phyloP scores from a whole-genome alignment of 768 basidiomycete species.

The Podaxis sp. region DNA sequence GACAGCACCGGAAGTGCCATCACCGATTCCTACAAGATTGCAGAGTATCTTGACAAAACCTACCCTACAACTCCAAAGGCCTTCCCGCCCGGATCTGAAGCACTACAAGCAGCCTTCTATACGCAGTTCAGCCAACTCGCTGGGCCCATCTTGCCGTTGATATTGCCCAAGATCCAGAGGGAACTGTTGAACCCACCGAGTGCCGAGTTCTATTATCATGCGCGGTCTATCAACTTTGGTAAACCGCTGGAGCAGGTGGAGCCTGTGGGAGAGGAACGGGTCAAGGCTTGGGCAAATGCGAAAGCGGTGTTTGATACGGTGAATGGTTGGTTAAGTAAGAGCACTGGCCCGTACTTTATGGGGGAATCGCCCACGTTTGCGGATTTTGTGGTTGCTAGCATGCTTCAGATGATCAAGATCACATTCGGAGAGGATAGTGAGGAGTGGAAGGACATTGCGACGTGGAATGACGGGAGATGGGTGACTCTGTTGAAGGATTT shows the following conservation, averaged over 20 bases:
- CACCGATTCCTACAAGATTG: constrained; percentile 43
- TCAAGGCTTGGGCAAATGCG: neutral
- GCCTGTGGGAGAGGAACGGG: constrained; percentile 3
- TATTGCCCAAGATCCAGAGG: constrained; percentile 10
- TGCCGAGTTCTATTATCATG: constrained; percentile 19
- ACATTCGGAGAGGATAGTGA: constrained; percentile 29
- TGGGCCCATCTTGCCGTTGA: constrained; percentile 7
- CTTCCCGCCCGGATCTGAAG: constrained; percentile 26
- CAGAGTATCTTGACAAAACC: constrained; percentile 45
- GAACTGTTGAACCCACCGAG: constrained; percentile 16
- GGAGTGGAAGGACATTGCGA: constrained; percentile 36
- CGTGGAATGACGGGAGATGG: constrained; percentile 40
- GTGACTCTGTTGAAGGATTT: constrained; percentile 25
- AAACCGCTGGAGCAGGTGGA: neutral
- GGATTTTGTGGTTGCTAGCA: constrained; percentile 36
- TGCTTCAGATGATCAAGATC: constrained; percentile 29
- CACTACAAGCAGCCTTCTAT: constrained; percentile 18
- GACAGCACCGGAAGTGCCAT: constrained; percentile 36
- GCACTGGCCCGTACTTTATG: neutral
- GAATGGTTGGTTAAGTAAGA: constrained; percentile 7
- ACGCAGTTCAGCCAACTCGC: neutral
- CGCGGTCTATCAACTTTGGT: constrained; percentile 13
- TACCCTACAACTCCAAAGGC: constrained; percentile 41
- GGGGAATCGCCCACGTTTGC: constrained; percentile 25
- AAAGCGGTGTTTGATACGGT: constrained; percentile 1